phyloP scores from a whole-genome alignment of 129 eudicot genomes.

The Artemisia argyi region DNA sequence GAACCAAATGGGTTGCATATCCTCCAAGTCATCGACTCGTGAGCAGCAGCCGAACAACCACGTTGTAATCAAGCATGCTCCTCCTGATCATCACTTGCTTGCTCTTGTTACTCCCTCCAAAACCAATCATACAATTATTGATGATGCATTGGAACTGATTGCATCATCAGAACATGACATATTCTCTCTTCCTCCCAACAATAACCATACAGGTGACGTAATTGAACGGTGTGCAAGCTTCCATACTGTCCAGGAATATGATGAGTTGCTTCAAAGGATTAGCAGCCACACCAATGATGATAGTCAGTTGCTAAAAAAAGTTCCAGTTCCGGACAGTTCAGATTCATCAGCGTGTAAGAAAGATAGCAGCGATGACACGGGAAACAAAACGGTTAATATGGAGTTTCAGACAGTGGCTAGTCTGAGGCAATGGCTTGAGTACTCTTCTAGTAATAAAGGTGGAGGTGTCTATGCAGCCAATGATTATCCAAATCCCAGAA shows the following conservation, averaged over 20 bases:
- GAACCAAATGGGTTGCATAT: slow-evolving; percentile 28
- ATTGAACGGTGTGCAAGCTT: slow-evolving; percentile 11
- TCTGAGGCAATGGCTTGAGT: slow-evolving; percentile 27
- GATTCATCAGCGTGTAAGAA: background rate
- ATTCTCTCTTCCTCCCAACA: background rate
- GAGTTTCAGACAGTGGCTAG: slow-evolving; percentile 33
- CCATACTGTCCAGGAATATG: slow-evolving; percentile 27
- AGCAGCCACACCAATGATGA: background rate
- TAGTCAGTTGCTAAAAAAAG: background rate
- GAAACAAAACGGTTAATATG: background rate
- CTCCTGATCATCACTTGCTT: slow-evolving; percentile 8
- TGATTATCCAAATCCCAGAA: background rate
- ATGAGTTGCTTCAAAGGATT: slow-evolving; percentile 15
- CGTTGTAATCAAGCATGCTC: slow-evolving; percentile 3
- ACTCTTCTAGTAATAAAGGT: slow-evolving; percentile 9
- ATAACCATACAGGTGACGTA: background rate
- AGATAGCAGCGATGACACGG: background rate
- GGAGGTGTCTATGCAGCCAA: background rate
- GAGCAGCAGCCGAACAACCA: slow-evolving; percentile 10
- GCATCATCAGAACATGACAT: slow-evolving; percentile 2
- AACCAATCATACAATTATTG: background rate
- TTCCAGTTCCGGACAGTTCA: background rate
- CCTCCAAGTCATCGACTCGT: slow-evolving; percentile 12
- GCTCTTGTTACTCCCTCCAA: background rate
- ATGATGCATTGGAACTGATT: slow-evolving; percentile 1